phyloP scores from a whole-genome alignment of 2,329 filamentous ascomycete genomes.

The Helminthosporium solani region DNA sequence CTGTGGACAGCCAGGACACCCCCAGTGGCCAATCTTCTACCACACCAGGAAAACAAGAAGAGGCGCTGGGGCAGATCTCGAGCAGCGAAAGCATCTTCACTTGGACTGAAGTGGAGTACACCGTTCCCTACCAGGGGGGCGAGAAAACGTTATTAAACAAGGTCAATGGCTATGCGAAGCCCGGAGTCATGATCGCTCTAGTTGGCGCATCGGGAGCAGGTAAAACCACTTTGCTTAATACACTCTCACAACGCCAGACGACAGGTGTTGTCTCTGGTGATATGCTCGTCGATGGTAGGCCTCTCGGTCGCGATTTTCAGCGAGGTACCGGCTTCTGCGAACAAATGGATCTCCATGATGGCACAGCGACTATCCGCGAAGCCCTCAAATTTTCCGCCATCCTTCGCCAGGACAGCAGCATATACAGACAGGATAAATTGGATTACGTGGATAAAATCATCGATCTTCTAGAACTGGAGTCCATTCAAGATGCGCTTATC shows the following conservation, averaged over 20 bases:
- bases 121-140: conserved; percentile 66
- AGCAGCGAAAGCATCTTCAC: conserved; percentile 43
- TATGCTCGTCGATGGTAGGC: conserved; percentile 69
- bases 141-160: conserved; percentile 65
- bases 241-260: conserved; percentile 70
- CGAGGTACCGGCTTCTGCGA: conserved; percentile 70
- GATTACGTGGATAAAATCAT: conserved; percentile 68
- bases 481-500: conserved; percentile 68
- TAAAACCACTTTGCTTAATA: conserved; percentile 81
- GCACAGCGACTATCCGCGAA: conserved; percentile 66
- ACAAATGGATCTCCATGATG: conserved; percentile 71
- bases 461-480: conserved; percentile 62
- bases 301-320: conserved; percentile 64
- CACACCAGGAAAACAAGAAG: conserved; percentile 28
- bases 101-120: conserved; percentile 58
- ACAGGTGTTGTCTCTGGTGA: conserved; percentile 65
- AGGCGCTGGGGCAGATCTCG: conserved; percentile 38
- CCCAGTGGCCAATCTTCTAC: conserved; percentile 21
- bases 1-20: conserved; percentile 49
- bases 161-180: conserved; percentile 76
- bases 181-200: conserved; percentile 75
- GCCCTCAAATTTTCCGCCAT: conserved; percentile 69
- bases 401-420: conserved; percentile 59
- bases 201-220: conserved; percentile 81
- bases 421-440: conserved; percentile 61